These are phyloP conservation scores for Cladobotryum protrusum DNA, from an alignment of 2,329 filamentous ascomycete genomes.

Conservation along the genomic window DNA sequence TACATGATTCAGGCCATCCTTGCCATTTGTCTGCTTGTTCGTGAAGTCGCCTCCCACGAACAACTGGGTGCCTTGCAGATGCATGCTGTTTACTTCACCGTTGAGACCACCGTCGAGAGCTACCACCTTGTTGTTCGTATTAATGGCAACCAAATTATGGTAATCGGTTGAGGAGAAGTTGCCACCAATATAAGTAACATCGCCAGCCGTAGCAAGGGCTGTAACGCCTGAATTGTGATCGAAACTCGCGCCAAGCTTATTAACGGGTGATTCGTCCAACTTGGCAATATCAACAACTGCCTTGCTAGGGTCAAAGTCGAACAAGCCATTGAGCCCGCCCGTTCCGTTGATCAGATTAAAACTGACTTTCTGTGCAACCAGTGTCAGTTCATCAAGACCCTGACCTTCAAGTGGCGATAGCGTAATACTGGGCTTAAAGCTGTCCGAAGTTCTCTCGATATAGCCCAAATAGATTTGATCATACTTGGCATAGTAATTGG, in stretches of 20 bases:
- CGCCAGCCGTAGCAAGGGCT: conserved; percentile 57
- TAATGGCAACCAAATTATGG: conserved; percentile 72
- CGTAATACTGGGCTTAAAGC: conserved; percentile 76
- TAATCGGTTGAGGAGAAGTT: conserved; percentile 68
- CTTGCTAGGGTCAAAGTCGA: conserved; percentile 68
- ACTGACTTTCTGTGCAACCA: conserved; percentile 85
- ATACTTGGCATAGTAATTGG: conserved; percentile 95
- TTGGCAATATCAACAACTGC: conserved; percentile 50
- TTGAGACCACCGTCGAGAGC: conserved; percentile 70
- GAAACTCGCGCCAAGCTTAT: conserved; percentile 68
- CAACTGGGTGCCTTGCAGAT: conserved; percentile 57
- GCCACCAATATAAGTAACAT: conserved; percentile 70
- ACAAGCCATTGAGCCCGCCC: conserved; percentile 81
- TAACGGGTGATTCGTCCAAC: conserved; percentile 66
- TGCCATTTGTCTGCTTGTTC: conserved; percentile 57
- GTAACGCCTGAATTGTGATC: conserved; percentile 61
- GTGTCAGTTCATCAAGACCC: conserved; percentile 53
- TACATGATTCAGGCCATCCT: conserved; percentile 64
- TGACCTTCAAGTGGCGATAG: conserved; percentile 64
- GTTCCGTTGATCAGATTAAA: conserved; percentile 70
- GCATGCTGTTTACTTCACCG: conserved; percentile 66
- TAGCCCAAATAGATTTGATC: conserved; percentile 84
- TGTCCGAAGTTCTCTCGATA: conserved; percentile 65
- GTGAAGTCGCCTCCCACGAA: conserved; percentile 86
- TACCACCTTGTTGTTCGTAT: conserved; percentile 55